Conservation (phyloP, 2,329 filamentous ascomycete genomes). For the Massarina eburnea region DNA sequence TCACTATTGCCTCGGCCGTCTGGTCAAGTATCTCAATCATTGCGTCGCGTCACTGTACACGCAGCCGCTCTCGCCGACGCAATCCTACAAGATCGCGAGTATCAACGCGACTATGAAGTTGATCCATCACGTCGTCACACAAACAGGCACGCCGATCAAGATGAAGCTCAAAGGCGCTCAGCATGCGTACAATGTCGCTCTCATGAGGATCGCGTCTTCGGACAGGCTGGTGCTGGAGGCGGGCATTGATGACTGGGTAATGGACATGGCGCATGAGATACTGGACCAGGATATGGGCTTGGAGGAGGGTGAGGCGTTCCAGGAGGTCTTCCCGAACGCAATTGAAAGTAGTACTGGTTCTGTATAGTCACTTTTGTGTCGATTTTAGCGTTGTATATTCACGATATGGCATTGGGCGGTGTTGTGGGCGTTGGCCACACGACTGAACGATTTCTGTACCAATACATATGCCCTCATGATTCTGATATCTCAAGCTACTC, state of each 20-base stretch:
- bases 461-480: too few species aligned
- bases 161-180: constrained; percentile 73
- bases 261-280: constrained; percentile 78
- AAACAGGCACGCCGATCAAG: constrained; percentile 66
- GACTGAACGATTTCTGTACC: too few species aligned
- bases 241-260: constrained; percentile 74
- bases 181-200: constrained; percentile 78
- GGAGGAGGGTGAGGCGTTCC: constrained; percentile 69
- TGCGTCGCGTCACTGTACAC: constrained; percentile 64
- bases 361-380: background rate
- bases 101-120: constrained; percentile 64
- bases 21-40: constrained; percentile 75
- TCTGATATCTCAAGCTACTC: too few species aligned
- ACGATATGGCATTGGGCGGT: background rate
- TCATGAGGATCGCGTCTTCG: constrained; percentile 83
- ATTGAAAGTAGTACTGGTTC: constrained; percentile 12
- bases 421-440: background rate
- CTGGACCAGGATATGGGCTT: constrained; percentile 80
- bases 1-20: constrained; percentile 68
- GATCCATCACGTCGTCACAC: constrained; percentile 60
- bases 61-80: constrained; percentile 29
- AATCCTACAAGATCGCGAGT: constrained; percentile 48
- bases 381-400: background rate
- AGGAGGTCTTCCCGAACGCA: constrained; percentile 44
- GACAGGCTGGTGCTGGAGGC: constrained; percentile 77